Conservation (phyloP, 2,329 filamentous ascomycete genomes). For the Cylindrodendrum hubeiense region DNA sequence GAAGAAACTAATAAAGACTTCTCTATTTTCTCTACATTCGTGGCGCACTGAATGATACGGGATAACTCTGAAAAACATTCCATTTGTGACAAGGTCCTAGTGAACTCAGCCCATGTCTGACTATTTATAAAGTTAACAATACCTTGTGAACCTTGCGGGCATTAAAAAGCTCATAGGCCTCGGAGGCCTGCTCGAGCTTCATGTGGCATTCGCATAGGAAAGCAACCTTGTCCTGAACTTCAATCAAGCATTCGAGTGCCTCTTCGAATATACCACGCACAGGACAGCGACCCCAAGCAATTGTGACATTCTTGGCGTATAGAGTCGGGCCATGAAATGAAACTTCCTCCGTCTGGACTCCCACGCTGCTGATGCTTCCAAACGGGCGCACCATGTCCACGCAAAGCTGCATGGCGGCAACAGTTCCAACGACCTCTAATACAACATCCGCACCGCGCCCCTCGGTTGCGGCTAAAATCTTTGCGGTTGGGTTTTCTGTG, state of each 20-base stretch:
- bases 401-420: constrained; percentile 14
- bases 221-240: constrained; percentile 14
- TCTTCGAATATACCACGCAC: constrained; percentile 23
- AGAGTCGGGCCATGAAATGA: background rate
- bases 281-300: constrained; percentile 21
- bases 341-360: constrained; percentile 16
- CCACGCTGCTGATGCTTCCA: constrained; percentile 18
- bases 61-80: background rate
- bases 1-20: background rate
- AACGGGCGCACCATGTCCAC: constrained; percentile 19
- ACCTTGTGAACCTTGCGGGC: constrained; percentile 21
- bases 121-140: background rate
- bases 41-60: background rate
- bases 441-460: constrained; percentile 24
- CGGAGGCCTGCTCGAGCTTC: constrained; percentile 18
- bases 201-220: constrained; percentile 21
- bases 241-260: constrained; percentile 11
- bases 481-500: constrained; percentile 7
- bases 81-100: too few species aligned
- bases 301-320: constrained; percentile 23
- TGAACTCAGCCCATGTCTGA: background rate
- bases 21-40: background rate
- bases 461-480: constrained; percentile 12
- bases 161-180: constrained; percentile 22
- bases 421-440: constrained; percentile 21